A percentile compares a stretch with the other conserved stretches of the same genome.
phyloP scores from a whole-genome alignment of 176 grass and related monocot genomes.

The Ensete glaucum region DNA sequence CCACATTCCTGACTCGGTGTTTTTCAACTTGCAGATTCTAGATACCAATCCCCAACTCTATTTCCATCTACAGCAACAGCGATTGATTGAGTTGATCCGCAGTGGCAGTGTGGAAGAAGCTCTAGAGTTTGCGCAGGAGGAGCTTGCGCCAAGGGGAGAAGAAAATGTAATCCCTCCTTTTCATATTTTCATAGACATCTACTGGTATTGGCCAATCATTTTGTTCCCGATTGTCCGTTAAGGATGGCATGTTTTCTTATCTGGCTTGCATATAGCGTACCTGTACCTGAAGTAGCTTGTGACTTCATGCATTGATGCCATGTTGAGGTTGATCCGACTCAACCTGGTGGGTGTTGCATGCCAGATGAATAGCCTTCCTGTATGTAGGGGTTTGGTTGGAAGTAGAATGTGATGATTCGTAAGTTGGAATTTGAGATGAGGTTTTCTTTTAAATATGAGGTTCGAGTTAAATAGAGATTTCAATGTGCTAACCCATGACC shows the following conservation, averaged over 20 bases:
- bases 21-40: constrained; percentile 55
- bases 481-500: not conserved
- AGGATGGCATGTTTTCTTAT: not conserved
- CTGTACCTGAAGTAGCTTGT: not conserved
- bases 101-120: constrained; percentile 80
- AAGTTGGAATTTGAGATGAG: not conserved
- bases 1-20: constrained; percentile 4
- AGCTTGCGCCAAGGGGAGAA: constrained; percentile 88
- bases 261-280: not conserved
- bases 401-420: not conserved
- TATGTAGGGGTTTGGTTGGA: not conserved
- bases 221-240: not conserved
- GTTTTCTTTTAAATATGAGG: not conserved
- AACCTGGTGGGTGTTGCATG: not conserved
- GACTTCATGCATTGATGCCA: too few relatives aligned
- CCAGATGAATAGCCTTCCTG: not conserved
- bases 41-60: constrained; percentile 93
- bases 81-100: constrained; percentile 96
- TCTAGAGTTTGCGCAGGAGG: constrained; percentile 95
- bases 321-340: not conserved
- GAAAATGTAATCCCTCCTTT: constrained; percentile 57
- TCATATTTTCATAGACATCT: not conserved
- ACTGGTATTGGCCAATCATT: not conserved
- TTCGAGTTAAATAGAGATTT: not conserved
- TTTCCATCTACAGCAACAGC: constrained; percentile 97